Percentiles rank a stretch among this genome's conserved stretches.
These are phyloP conservation scores for Cytospora schulzeri DNA, from an alignment of 2,329 filamentous ascomycete genomes.

Conservation along the genomic window DNA sequence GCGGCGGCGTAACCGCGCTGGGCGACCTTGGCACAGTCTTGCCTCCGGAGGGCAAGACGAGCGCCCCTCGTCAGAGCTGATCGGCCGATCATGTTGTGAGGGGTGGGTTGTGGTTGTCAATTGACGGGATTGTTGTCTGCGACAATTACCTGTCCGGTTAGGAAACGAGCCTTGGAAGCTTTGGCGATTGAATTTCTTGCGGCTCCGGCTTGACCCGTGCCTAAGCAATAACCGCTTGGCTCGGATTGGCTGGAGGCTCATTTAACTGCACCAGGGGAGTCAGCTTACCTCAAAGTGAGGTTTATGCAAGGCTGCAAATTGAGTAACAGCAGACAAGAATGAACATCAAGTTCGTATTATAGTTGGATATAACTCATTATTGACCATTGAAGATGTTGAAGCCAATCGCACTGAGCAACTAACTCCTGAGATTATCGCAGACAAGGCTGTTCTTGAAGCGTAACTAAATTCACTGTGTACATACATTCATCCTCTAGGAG, in stretches of 20 bases:
- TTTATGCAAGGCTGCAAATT: not conserved
- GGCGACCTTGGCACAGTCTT: slow-evolving; percentile 57
- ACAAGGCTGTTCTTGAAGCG: not conserved
- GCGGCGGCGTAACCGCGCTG: slow-evolving; percentile 61
- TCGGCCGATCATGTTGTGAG: slow-evolving; percentile 63
- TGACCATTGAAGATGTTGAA: not conserved
- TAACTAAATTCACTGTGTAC: not conserved
- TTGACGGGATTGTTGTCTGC: slow-evolving; percentile 47
- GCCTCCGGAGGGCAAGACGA: slow-evolving; percentile 59
- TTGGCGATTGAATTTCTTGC: slow-evolving; percentile 35
- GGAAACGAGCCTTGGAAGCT: slow-evolving; percentile 35
- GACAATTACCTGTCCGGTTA: slow-evolving; percentile 29
- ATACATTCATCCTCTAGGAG: not conserved
- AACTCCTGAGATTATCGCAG: not conserved
- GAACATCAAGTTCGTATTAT: not conserved
- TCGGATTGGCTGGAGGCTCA: slow-evolving; percentile 23
- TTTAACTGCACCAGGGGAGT: slow-evolving; percentile 12
- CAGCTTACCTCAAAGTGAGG: not conserved
- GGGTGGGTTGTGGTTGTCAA: slow-evolving; percentile 54
- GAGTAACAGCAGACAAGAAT: not conserved
- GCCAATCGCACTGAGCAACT: not conserved
- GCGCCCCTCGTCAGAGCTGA: slow-evolving; percentile 60
- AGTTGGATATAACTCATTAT: not conserved
- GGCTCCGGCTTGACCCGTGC: slow-evolving; percentile 23
- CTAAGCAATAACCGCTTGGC: slow-evolving; percentile 24